A percentile compares a stretch with the other conserved stretches of the same genome.
Conservation (phyloP, 148 eudicot genomes). For the Diospyros kaki region DNA sequence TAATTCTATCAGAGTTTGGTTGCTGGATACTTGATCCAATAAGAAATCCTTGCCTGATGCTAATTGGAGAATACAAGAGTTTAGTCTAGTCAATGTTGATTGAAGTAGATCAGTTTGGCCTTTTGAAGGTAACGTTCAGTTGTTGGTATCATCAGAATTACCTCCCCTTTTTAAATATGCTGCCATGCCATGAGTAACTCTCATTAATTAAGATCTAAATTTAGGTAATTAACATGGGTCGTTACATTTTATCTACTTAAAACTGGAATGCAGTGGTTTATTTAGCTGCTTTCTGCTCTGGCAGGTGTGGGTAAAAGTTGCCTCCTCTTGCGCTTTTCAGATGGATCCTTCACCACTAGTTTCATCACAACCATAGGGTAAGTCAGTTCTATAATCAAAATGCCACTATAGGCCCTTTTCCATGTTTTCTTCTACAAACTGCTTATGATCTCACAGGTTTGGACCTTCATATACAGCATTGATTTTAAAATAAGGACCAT, state of each 20-base stretch:
- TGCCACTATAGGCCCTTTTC: background rate
- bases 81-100: background rate
- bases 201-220: background rate
- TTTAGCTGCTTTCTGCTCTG: background rate
- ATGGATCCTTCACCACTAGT: conserved; percentile 57
- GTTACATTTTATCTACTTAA: background rate
- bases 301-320: conserved; percentile 64
- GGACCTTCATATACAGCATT: conserved; percentile 35
- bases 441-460: conserved; percentile 10
- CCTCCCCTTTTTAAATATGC: too few relatives aligned
- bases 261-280: background rate
- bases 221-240: background rate
- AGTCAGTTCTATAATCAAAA: conserved; percentile 1
- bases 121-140: background rate
- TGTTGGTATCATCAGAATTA: too few relatives aligned
- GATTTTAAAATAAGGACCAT: conserved; percentile 80
- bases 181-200: too few relatives aligned
- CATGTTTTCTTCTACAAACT: background rate
- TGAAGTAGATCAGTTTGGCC: background rate
- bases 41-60: too few relatives aligned
- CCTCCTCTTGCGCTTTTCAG: conserved; percentile 49
- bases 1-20: too few relatives aligned
- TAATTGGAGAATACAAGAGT: background rate
- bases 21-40: too few relatives aligned
- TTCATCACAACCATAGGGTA: conserved; percentile 80